These are phyloP conservation scores for Melocanna baccifera DNA, from an alignment of 176 grass and related monocot species.

Conservation along the genomic window DNA sequence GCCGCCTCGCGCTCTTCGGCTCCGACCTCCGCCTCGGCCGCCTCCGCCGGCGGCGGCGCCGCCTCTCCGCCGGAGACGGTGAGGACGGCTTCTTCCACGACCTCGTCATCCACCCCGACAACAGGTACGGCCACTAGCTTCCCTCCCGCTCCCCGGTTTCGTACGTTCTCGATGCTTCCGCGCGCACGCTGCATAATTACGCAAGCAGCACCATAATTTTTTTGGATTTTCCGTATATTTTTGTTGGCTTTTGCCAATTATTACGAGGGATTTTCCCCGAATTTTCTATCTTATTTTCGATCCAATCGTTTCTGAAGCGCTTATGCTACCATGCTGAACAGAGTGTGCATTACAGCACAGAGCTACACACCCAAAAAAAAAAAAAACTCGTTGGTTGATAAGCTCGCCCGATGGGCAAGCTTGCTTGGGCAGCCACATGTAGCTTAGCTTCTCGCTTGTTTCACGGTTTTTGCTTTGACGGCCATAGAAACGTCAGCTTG, in stretches of 20 bases:
- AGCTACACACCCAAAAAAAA: background rate
- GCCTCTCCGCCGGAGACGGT: background rate
- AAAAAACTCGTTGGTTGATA: background rate
- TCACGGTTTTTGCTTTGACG: slow-evolving; percentile 25
- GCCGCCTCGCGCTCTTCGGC: slow-evolving; percentile 52
- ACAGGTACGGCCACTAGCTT: slow-evolving; percentile 22
- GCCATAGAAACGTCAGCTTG: background rate
- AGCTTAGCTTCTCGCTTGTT: background rate
- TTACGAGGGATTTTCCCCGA: background rate
- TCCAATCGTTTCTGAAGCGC: background rate
- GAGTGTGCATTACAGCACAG: background rate
- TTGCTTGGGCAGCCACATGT: background rate
- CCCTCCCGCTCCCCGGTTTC: background rate
- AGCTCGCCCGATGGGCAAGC: slow-evolving; percentile 15
- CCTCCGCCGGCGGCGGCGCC: slow-evolving; percentile 30
- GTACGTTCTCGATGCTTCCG: background rate
- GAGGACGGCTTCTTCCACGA: slow-evolving; percentile 25
- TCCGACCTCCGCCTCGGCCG: slow-evolving; percentile 50
- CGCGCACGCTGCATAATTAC: background rate
- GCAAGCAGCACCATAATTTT: background rate
- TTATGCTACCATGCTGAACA: background rate
- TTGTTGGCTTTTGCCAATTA: background rate
- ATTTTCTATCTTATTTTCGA: background rate
- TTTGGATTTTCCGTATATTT: background rate
- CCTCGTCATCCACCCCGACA: slow-evolving; percentile 76